phyloP scores from a whole-genome alignment of 2,329 filamentous ascomycete species.

The Venturia carpophila region DNA sequence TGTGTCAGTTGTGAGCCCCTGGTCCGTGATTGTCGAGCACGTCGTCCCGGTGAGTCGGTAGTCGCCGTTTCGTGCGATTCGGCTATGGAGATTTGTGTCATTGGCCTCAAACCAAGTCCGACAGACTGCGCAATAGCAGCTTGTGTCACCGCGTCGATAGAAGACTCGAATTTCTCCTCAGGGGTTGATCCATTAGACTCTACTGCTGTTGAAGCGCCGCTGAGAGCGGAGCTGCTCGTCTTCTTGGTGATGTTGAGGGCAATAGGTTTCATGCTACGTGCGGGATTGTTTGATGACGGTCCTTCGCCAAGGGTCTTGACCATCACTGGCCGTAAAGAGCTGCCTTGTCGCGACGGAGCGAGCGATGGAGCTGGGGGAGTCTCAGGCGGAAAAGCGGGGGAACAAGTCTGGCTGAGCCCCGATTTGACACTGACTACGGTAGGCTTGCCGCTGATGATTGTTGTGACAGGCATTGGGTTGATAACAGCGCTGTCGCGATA shows the following conservation, averaged over 20 bases:
- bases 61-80: background rate
- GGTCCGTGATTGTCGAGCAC: constrained; percentile 23
- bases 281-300: constrained; percentile 7
- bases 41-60: constrained; percentile 9
- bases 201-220: background rate
- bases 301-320: constrained; percentile 34
- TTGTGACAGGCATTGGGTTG: constrained; percentile 69
- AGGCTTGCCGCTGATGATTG: constrained; percentile 78
- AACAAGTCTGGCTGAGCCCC: constrained; percentile 47
- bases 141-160: background rate
- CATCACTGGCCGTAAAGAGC: constrained; percentile 27
- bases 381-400: constrained; percentile 33
- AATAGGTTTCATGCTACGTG: constrained; percentile 16
- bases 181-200: background rate
- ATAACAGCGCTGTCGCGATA: constrained; percentile 88
- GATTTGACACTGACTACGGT: constrained; percentile 85
- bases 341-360: constrained; percentile 44
- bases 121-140: background rate
- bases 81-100: constrained; percentile 3
- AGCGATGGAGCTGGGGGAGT: constrained; percentile 68
- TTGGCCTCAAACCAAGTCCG: background rate
- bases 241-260: constrained; percentile 19
- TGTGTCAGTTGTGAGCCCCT: constrained; percentile 21
- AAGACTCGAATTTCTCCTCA: background rate
- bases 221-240: constrained; percentile 5